These are phyloP conservation scores for Pythium aquatile DNA, from an alignment of 352 stramenopile genomes.

Conservation along the genomic window DNA sequence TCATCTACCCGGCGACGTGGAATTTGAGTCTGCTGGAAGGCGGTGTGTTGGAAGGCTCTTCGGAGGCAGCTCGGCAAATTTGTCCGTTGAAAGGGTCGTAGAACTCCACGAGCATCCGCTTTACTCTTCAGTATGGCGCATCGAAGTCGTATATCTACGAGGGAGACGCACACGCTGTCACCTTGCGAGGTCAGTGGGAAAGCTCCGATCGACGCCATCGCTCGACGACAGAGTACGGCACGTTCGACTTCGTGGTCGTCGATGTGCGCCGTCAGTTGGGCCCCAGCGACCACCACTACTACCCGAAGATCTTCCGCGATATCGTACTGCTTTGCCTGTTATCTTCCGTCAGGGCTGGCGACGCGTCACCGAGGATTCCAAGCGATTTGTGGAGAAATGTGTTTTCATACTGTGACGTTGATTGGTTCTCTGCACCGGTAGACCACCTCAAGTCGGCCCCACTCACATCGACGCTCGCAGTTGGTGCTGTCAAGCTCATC, in stretches of 20 bases:
- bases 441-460: too few species aligned
- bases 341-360: neutral
- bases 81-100: neutral
- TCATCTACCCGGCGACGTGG: neutral
- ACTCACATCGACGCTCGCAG: too few species aligned
- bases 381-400: constrained; percentile 6
- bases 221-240: neutral
- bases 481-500: too few species aligned
- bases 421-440: neutral
- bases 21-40: neutral
- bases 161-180: neutral
- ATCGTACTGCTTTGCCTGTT: neutral
- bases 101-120: neutral
- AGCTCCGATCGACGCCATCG: neutral
- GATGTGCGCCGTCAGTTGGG: neutral
- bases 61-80: neutral
- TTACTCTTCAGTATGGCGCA: too few species aligned
- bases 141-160: neutral
- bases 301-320: neutral
- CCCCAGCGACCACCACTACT: neutral
- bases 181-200: neutral
- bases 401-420: constrained; percentile 5
- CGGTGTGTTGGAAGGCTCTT: neutral
- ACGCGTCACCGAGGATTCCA: neutral
- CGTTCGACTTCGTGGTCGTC: neutral